A percentile compares a stretch with the other conserved stretches of the same genome.
phyloP scores from a whole-genome alignment of 2,329 filamentous ascomycete species.

The Claviceps paspali region DNA sequence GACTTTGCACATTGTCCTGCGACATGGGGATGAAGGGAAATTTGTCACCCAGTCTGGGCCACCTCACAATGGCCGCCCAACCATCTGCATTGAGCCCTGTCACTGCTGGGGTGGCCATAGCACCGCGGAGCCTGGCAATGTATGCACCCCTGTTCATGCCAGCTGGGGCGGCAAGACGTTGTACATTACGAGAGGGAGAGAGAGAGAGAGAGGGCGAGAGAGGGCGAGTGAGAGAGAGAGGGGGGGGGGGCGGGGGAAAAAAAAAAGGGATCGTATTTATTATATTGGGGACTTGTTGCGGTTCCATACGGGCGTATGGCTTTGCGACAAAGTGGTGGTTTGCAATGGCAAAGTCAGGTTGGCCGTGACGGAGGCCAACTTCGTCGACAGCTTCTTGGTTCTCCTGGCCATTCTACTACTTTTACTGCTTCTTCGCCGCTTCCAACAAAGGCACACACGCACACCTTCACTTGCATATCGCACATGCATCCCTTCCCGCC shows the following conservation, averaged over 20 bases:
- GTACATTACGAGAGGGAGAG: constrained; percentile 3
- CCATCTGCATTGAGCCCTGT: constrained; percentile 8
- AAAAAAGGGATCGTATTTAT: constrained; percentile 1
- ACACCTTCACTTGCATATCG: background rate
- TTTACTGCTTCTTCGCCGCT: too few relatives aligned
- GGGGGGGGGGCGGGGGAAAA: too few relatives aligned
- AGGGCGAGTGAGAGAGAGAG: too few relatives aligned
- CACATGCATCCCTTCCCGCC: background rate
- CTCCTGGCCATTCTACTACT: constrained; percentile 2
- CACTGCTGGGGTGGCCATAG: constrained; percentile 8
- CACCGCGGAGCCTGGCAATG: constrained; percentile 9
- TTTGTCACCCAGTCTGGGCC: constrained; percentile 7
- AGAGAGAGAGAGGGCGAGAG: background rate
- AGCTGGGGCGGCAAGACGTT: constrained; percentile 3
- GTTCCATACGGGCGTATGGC: background rate
- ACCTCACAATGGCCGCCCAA: constrained; percentile 8
- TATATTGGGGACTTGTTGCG: constrained; percentile 3
- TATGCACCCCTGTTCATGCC: constrained; percentile 8
- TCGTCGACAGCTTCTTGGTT: constrained; percentile 1
- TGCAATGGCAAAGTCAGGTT: constrained; percentile 1
- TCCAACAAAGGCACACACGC: background rate
- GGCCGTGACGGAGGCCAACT: background rate
- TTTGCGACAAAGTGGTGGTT: constrained; percentile 1
- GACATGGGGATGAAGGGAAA: constrained; percentile 3
- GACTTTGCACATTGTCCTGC: constrained; percentile 1